Percentiles rank a stretch among this genome's conserved stretches.
These are phyloP conservation scores for Fusarium sp. DNA, from an alignment of 2,329 filamentous ascomycete species.

Conservation along the genomic window DNA sequence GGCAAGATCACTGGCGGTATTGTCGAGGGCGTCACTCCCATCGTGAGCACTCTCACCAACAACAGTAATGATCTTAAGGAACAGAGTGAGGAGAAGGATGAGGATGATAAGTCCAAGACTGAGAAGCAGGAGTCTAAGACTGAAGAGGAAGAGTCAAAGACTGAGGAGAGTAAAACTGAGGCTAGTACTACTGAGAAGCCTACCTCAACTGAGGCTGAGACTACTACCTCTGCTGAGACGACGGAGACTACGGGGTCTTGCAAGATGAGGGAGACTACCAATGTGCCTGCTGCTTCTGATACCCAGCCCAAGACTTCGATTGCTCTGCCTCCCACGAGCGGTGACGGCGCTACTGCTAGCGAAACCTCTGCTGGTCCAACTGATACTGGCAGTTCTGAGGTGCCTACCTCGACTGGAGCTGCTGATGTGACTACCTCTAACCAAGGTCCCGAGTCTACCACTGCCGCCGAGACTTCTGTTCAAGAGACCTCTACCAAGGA, in stretches of 20 bases:
- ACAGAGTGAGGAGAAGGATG: constrained; percentile 18
- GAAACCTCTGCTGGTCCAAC: neutral
- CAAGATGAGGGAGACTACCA: neutral
- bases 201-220: neutral
- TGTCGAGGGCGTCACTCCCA: constrained; percentile 12
- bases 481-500: neutral
- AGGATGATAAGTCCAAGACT: constrained; percentile 8
- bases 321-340: neutral
- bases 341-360: neutral
- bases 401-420: neutral
- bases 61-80: constrained; percentile 19
- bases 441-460: neutral
- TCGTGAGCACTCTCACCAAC: neutral
- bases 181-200: constrained; percentile 5
- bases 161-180: neutral
- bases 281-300: neutral
- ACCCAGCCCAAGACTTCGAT: neutral
- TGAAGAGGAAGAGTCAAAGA: neutral
- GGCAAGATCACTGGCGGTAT: constrained; percentile 15
- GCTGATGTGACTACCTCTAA: neutral
- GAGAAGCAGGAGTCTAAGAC: constrained; percentile 6
- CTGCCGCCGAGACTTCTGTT: neutral
- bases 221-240: neutral
- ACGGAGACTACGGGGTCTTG: neutral
- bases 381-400: neutral